Evolutionary conservation across 768 basidiomycete genomes (phyloP).

Genomic region (Hydnum rufescens): DNA sequence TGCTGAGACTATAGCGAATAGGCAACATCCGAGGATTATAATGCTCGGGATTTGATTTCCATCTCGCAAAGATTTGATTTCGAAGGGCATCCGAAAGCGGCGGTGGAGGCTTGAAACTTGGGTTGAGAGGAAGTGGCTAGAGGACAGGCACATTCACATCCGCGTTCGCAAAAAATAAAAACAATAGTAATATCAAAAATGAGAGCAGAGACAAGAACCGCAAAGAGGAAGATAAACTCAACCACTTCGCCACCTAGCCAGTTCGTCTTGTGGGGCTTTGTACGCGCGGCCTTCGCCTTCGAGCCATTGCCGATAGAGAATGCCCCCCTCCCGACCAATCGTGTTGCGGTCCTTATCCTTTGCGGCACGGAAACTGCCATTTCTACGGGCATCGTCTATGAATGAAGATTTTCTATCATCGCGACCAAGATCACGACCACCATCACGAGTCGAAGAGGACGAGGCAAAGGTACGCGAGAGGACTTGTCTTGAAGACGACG

Average conservation of each 20-base stretch:
- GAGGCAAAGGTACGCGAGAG: slow-evolving; percentile 8
- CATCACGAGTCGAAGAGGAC: slow-evolving; percentile 9
- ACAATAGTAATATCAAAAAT: neutral
- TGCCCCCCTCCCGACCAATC: neutral
- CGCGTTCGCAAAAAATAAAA: neutral
- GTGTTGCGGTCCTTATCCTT: slow-evolving; percentile 2
- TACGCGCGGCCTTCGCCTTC: slow-evolving; percentile 24
- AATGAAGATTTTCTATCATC: slow-evolving; percentile 6
- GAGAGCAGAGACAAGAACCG: neutral
- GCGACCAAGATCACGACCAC: slow-evolving; percentile 5
- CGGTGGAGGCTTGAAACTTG: slow-evolving; percentile 58
- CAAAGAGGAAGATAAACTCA: too few species aligned
- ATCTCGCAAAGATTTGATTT: slow-evolving; percentile 36
- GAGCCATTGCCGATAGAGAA: slow-evolving; percentile 21
- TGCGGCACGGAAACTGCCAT: neutral
- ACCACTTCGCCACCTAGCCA: slow-evolving; percentile 45
- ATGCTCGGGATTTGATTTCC: slow-evolving; percentile 33
- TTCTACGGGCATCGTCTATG: too few species aligned
- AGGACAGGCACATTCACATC: neutral
- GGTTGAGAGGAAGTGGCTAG: slow-evolving; percentile 76
- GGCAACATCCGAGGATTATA: slow-evolving; percentile 43
- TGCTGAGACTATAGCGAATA: slow-evolving; percentile 39
- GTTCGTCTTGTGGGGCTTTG: slow-evolving; percentile 27
- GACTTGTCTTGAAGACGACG: too few species aligned
- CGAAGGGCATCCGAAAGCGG: slow-evolving; percentile 49